Conservation (phyloP, 345 rosid genomes). For the Melaleuca quinquenervia region DNA sequence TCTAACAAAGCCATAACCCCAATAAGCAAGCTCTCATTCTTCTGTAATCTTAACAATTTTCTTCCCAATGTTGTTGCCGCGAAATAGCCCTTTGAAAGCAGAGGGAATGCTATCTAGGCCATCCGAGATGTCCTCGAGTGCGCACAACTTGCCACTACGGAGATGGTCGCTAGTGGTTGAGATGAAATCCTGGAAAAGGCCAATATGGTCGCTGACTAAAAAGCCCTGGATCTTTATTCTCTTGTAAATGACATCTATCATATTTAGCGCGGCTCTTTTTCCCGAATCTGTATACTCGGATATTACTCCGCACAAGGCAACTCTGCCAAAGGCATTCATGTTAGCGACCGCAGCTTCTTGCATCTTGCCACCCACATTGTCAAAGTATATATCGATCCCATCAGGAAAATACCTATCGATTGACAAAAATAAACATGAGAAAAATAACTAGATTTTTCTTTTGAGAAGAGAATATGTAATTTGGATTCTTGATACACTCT, state of each 20-base stretch:
- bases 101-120: slow-evolving; percentile 42
- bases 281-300: slow-evolving; percentile 28
- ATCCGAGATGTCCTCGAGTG: slow-evolving; percentile 36
- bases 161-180: slow-evolving; percentile 29
- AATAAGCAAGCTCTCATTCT: not conserved
- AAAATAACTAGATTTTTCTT: not conserved
- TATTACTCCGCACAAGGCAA: slow-evolving; percentile 45
- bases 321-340: slow-evolving; percentile 44
- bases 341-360: slow-evolving; percentile 36
- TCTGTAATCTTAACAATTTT: slow-evolving; percentile 3
- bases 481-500: not conserved
- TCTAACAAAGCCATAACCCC: not conserved
- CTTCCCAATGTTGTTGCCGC: slow-evolving; percentile 30
- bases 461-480: not conserved
- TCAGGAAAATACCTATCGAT: slow-evolving; percentile 36
- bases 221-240: slow-evolving; percentile 50
- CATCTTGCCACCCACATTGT: slow-evolving; percentile 59
- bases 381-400: slow-evolving; percentile 59
- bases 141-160: slow-evolving; percentile 7
- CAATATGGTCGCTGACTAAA: slow-evolving; percentile 20
- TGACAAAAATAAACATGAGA: not conserved
- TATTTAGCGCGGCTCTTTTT: slow-evolving; percentile 26
- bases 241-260: slow-evolving; percentile 37
- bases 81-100: slow-evolving; percentile 30
- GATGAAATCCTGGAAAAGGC: slow-evolving; percentile 20